phyloP scores from a whole-genome alignment of 176 grass and related monocot species.

The Musa itinerans region DNA sequence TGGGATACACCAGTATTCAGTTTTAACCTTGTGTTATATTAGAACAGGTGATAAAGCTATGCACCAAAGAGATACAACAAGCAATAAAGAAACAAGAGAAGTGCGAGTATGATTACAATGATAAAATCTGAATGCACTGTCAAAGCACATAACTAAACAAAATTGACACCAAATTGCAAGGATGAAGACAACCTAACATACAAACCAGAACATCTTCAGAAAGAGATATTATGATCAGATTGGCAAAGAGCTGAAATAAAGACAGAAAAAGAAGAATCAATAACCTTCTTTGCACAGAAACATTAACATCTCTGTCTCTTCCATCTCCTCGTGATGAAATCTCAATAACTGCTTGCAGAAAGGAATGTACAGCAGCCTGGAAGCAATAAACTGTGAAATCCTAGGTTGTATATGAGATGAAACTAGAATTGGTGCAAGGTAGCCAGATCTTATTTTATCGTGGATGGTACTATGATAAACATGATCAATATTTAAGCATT shows the following conservation, averaged over 20 bases:
- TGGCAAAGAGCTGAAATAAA: not conserved
- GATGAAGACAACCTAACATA: not conserved
- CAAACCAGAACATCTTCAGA: not conserved
- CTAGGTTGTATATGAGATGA: not conserved
- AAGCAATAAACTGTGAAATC: constrained; percentile 28
- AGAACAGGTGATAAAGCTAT: not conserved
- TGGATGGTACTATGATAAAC: not conserved
- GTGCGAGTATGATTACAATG: not conserved
- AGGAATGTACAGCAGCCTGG: constrained; percentile 77
- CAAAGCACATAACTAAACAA: not conserved
- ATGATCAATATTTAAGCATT: too few species aligned
- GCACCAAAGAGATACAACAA: not conserved
- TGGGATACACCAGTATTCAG: too few species aligned
- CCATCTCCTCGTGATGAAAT: constrained; percentile 68
- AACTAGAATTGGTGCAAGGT: not conserved
- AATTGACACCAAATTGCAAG: not conserved
- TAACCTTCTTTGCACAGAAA: constrained; percentile 80
- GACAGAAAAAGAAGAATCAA: constrained; percentile 2
- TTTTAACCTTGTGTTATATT: too few species aligned
- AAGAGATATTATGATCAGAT: not conserved
- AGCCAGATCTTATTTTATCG: not conserved
- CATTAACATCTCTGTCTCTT: constrained; percentile 91
- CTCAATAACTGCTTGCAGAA: constrained; percentile 88
- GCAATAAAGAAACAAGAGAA: not conserved
- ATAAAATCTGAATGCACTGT: not conserved